phyloP scores from a whole-genome alignment of 1,284 basidiomycete genomes.

The Fomitopsis palustris region DNA sequence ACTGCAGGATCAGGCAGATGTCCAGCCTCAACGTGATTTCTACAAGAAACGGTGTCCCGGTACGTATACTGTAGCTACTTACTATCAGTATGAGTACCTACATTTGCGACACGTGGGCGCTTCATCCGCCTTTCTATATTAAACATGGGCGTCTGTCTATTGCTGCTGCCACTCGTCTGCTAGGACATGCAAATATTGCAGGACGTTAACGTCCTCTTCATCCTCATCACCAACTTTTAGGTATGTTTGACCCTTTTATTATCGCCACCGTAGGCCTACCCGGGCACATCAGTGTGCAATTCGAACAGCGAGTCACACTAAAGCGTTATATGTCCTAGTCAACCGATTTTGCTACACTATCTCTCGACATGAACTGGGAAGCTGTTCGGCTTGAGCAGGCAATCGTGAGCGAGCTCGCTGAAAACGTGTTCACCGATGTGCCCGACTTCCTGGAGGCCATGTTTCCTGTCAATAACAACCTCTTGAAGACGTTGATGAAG shows the following conservation, averaged over 20 bases:
- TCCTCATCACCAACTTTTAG: not conserved
- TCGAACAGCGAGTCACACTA: not conserved
- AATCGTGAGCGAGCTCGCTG: not conserved
- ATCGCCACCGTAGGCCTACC: not conserved
- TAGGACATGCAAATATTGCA: no score
- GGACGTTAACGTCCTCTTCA: no score
- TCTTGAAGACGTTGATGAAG: not conserved
- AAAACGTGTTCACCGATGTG: not conserved
- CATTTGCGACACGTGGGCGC: no score
- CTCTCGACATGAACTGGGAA: not conserved
- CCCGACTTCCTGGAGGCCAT: not conserved
- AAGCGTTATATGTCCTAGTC: not conserved
- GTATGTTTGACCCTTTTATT: not conserved
- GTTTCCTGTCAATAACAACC: not conserved
- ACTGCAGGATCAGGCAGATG: no score
- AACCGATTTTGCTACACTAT: not conserved
- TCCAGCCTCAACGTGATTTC: no score
- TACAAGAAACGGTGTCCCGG: no score
- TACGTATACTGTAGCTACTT: no score
- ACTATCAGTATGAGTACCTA: no score
- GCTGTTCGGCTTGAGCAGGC: not conserved
- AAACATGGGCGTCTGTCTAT: no score
- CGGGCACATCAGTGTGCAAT: not conserved
- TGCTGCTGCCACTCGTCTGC: no score
- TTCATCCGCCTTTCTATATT: no score